phyloP scores from a whole-genome alignment of 352 stramenopile genomes.

The Pythium brachiatum region DNA sequence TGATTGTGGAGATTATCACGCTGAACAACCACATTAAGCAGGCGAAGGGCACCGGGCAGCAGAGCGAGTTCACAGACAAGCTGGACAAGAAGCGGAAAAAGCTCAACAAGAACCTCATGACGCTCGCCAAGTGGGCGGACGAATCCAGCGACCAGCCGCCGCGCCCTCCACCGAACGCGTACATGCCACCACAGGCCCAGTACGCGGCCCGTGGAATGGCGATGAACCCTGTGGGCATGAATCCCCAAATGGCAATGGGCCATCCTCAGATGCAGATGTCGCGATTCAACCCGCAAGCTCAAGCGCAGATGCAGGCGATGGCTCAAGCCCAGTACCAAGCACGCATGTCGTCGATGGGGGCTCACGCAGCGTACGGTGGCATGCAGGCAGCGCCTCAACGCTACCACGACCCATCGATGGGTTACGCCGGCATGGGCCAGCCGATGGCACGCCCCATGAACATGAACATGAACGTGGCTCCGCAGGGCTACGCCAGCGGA shows the following conservation, averaged over 20 bases:
- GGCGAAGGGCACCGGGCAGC: slow-evolving; percentile 67
- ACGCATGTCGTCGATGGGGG: slow-evolving; percentile 55
- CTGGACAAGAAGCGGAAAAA: slow-evolving; percentile 88
- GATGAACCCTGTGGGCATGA: slow-evolving; percentile 30
- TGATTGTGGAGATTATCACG: slow-evolving; percentile 88
- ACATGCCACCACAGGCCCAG: slow-evolving; percentile 26
- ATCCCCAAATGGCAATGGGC: slow-evolving; percentile 24
- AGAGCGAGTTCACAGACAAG: slow-evolving; percentile 81
- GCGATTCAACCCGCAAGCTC: slow-evolving; percentile 31
- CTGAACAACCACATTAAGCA: slow-evolving; percentile 89
- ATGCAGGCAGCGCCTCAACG: slow-evolving; percentile 5
- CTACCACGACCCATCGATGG: slow-evolving; percentile 24
- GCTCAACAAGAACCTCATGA: slow-evolving; percentile 90
- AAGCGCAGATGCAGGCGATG: slow-evolving; percentile 36
- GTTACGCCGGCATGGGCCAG: slow-evolving; percentile 17
- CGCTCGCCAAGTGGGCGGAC: slow-evolving; percentile 84
- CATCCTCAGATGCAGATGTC: slow-evolving; percentile 37
- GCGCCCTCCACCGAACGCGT: slow-evolving; percentile 34
- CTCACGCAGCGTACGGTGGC: slow-evolving; percentile 23
- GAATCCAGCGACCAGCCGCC: slow-evolving; percentile 73
- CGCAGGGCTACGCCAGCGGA: slow-evolving; percentile 32
- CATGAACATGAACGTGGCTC: slow-evolving; percentile 16
- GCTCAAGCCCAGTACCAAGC: slow-evolving; percentile 66
- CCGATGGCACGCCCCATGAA: slow-evolving; percentile 20
- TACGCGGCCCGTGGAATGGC: slow-evolving; percentile 35